Base-by-base conservation (phyloP, 1,284 basidiomycete species). In the Clitocybe nebularis region DNA sequence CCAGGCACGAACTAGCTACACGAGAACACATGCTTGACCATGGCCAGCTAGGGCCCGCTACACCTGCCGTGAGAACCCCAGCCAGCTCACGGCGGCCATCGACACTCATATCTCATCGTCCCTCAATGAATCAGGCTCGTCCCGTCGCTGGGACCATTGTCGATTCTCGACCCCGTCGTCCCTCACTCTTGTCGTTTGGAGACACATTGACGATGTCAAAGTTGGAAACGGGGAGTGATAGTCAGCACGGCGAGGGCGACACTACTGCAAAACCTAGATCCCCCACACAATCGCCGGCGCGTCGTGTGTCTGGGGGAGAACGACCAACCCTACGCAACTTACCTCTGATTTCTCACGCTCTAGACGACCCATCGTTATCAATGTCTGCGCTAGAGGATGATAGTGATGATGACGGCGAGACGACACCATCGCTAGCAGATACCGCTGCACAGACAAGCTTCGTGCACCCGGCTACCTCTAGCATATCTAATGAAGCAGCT, bases 11-110 rank as follows among this genome's bases (percentile, higher is more conserved):
- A 55, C 74, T 95, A 9, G 93, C 93, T 0, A 79, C 88, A 0
- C 75, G 89, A 17, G 92, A 94, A 57, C 89, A 94, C 60, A 92
- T 95, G 85, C 77, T 93, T 45, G 88, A 92, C 58, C 92, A 94
- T 57, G 90, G 89, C 3, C 82, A 87, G 51, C 67, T 86, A 5
- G 81, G 81, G 0, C 77, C 83, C 4, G 67, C 78, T 1, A 84
- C 81, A 0, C 81, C 81, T 2, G 73, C 69, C 10, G 40, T 63
- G 0, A 50, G 67, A 3, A 72, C 78, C 0, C 79, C 79, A 10
- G 74, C 64, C 4, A 44, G 53, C 1, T 83, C 80, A 0, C 66
- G 80, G 10, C 67, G 77, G 30, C 67, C 77, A 21, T 68, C 77
- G 45, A 49, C 47, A 32, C 49, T 48, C 9, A 25, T 45, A 19